Evolutionary conservation across 2,329 filamentous ascomycete genomes (phyloP).

Genomic region (Venturia asperata): DNA sequence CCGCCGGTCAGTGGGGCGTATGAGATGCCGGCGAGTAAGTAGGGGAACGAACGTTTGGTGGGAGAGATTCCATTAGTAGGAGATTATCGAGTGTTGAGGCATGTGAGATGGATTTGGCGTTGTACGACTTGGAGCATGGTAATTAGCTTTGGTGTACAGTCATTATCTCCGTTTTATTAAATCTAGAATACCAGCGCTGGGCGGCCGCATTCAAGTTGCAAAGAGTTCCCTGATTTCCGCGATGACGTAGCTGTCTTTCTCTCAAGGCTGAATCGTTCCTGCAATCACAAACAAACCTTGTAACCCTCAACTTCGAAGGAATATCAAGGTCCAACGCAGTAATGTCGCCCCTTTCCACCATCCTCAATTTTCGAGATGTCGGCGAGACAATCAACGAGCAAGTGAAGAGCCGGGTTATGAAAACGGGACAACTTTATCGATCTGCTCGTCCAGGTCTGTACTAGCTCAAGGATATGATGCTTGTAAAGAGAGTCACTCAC

Average conservation of each 20-base stretch:
- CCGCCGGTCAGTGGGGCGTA: neutral
- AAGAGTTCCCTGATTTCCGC: neutral
- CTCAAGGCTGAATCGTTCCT: conserved; percentile 2
- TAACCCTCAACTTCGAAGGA: neutral
- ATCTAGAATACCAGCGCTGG: too few relatives aligned
- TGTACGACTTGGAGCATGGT: neutral
- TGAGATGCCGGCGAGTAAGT: neutral
- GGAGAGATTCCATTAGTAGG: too few relatives aligned
- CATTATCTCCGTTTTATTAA: too few relatives aligned
- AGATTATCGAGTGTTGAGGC: neutral
- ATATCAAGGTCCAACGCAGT: neutral
- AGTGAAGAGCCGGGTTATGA: conserved; percentile 15
- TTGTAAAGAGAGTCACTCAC: conserved; percentile 34
- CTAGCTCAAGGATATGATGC: neutral
- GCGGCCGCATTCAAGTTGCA: neutral
- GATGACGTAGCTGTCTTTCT: neutral
- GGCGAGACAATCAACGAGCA: conserved; percentile 56
- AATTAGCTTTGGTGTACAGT: neutral
- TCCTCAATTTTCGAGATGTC: conserved; percentile 74
- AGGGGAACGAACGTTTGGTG: too few relatives aligned
- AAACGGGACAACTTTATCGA: conserved; percentile 21
- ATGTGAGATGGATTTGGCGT: neutral
- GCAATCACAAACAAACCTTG: neutral
- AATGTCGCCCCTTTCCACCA: neutral
- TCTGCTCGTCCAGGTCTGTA: conserved; percentile 17